Evolutionary conservation across 352 stramenopile species (phyloP).

Genomic region (Phytophthora lateralis): DNA sequence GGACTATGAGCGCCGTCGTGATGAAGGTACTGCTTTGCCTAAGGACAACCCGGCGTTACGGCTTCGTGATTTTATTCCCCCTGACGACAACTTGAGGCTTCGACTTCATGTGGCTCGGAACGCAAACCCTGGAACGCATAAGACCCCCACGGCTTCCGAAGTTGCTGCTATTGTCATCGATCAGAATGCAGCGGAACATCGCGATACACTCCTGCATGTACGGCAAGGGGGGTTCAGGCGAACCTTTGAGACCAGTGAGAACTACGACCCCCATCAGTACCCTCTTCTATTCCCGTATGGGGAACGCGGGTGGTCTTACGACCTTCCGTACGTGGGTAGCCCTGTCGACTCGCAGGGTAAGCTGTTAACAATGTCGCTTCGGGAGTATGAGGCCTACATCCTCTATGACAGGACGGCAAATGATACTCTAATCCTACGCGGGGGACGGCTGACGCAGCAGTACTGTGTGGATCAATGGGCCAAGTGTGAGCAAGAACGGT

Average conservation of each 20-base stretch:
- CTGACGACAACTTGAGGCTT: too few relatives aligned
- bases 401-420: not conserved
- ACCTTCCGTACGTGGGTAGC: not conserved
- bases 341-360: too few relatives aligned
- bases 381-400: slow-evolving; percentile 4
- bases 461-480: slow-evolving; percentile 11
- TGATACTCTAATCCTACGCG: not conserved
- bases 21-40: too few relatives aligned
- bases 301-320: slow-evolving; percentile 3
- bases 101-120: too few relatives aligned
- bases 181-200: not conserved
- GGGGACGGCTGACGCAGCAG: slow-evolving; percentile 5
- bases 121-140: not conserved
- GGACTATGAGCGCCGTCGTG: not conserved
- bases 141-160: slow-evolving; percentile 5
- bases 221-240: not conserved
- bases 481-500: slow-evolving; percentile 12
- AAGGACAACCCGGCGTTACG: too few relatives aligned
- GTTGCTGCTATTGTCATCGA: slow-evolving; percentile 10
- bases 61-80: too few relatives aligned
- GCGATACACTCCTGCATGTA: not conserved
- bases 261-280: slow-evolving; percentile 10
- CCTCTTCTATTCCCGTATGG: slow-evolving; percentile 9
- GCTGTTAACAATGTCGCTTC: slow-evolving; percentile 5
- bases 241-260: slow-evolving; percentile 1